Conservation (phyloP, 441 rosid species). For the Corymbia citriodora region DNA sequence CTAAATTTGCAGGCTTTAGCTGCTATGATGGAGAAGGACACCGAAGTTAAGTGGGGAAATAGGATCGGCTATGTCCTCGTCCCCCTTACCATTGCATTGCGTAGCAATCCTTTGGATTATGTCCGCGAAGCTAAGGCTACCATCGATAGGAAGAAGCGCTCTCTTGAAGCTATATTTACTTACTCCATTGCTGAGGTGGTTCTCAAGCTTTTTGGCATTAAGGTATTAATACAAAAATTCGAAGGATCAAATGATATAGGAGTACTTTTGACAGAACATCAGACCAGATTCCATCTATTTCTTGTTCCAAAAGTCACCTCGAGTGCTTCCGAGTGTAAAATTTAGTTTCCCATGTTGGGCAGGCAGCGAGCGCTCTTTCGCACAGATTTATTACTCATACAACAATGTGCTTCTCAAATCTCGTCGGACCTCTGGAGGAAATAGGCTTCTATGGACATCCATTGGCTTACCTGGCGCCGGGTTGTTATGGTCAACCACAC, state of each 20-base stretch:
- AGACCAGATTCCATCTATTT: not conserved
- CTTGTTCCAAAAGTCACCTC: not conserved
- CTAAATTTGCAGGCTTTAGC: conserved; percentile 21
- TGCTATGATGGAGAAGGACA: conserved; percentile 31
- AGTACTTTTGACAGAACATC: not conserved
- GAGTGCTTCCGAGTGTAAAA: not conserved
- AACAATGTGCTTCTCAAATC: conserved; percentile 17
- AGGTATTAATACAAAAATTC: conserved; percentile 4
- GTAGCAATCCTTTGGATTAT: conserved; percentile 28
- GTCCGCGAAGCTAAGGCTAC: conserved; percentile 27
- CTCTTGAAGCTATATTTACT: conserved; percentile 31
- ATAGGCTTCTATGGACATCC: conserved; percentile 13
- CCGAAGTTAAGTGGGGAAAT: conserved; percentile 29
- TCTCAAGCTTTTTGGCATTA: conserved; percentile 30
- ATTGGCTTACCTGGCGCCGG: conserved; percentile 14
- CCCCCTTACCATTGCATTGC: conserved; percentile 20
- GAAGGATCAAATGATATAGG: not conserved
- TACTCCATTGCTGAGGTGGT: conserved; percentile 17
- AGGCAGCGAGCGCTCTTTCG: not conserved
- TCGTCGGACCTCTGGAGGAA: conserved; percentile 16
- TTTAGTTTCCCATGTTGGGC: not conserved
- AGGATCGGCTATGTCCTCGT: conserved; percentile 28
- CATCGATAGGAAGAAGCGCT: conserved; percentile 29
- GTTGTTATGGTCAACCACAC: conserved; percentile 16
- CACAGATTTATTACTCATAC: not conserved